phyloP scores from a whole-genome alignment of 345 rosid genomes.

The Orychophragmus violaceus region DNA sequence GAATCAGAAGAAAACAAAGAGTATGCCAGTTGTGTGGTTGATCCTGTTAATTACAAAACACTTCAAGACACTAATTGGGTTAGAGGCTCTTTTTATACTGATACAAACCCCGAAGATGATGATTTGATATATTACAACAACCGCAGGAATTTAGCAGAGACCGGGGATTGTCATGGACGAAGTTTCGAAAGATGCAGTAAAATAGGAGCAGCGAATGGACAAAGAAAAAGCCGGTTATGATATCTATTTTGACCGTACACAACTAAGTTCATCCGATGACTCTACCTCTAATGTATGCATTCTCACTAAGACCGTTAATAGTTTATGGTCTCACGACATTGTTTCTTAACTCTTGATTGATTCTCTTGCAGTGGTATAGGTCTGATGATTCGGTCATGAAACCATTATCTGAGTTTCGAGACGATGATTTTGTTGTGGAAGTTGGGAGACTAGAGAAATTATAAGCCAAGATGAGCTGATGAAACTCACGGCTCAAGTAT shows the following conservation, averaged over 20 bases:
- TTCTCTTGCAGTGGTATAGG: slow-evolving; percentile 57
- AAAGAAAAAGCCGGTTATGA: slow-evolving; percentile 99
- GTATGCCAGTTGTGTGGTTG: slow-evolving; percentile 34
- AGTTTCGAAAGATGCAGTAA: slow-evolving; percentile 35
- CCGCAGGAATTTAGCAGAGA: slow-evolving; percentile 51
- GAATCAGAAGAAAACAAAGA: slow-evolving; percentile 73
- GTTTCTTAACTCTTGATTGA: not conserved
- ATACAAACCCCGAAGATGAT: slow-evolving; percentile 47
- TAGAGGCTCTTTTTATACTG: slow-evolving; percentile 63
- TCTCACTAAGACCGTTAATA: not conserved
- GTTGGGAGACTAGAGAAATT: slow-evolving; percentile 81
- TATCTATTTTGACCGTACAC: slow-evolving; percentile 90
- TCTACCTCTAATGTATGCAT: slow-evolving; percentile 25
- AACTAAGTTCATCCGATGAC: slow-evolving; percentile 87
- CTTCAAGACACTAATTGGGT: slow-evolving; percentile 71
- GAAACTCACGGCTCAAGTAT: slow-evolving; percentile 70
- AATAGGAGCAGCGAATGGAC: slow-evolving; percentile 47
- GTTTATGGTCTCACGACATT: not conserved
- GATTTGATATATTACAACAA: slow-evolving; percentile 82
- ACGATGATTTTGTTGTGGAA: slow-evolving; percentile 84
- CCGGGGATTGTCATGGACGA: slow-evolving; percentile 41
- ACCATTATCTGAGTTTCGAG: slow-evolving; percentile 78
- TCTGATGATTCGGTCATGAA: slow-evolving; percentile 59
- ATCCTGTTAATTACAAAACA: slow-evolving; percentile 80
- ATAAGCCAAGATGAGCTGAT: slow-evolving; percentile 79